These are phyloP conservation scores for Thielaviopsis musarum DNA, from an alignment of 2,329 filamentous ascomycete species.

Conservation along the genomic window DNA sequence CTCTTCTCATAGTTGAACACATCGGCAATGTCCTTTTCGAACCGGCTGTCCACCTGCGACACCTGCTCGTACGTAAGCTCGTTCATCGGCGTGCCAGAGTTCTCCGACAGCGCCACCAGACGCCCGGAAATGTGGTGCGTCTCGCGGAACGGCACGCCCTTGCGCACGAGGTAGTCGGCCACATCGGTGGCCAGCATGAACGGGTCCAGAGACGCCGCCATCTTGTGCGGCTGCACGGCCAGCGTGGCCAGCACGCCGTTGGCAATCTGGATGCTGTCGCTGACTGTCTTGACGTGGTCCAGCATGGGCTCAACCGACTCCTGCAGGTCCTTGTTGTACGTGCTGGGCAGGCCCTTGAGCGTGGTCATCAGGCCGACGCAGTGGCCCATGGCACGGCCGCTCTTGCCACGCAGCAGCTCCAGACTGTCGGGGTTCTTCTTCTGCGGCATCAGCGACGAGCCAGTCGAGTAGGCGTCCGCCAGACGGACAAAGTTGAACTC, in stretches of 20 bases:
- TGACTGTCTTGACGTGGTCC: constrained; percentile 66
- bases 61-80: constrained; percentile 50
- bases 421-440: constrained; percentile 75
- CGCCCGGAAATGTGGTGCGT: constrained; percentile 63
- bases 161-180: constrained; percentile 45
- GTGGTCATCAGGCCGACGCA: constrained; percentile 64
- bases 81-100: constrained; percentile 50
- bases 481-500: constrained; percentile 64
- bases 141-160: constrained; percentile 61
- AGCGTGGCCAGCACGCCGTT: constrained; percentile 65
- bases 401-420: constrained; percentile 55
- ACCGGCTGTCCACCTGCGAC: constrained; percentile 48
- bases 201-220: constrained; percentile 61
- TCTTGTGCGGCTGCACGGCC: constrained; percentile 51
- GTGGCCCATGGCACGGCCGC: constrained; percentile 60
- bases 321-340: constrained; percentile 88
- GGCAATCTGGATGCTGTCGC: constrained; percentile 67
- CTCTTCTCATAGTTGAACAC: constrained; percentile 69
- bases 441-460: constrained; percentile 62
- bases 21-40: constrained; percentile 52
- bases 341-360: constrained; percentile 53
- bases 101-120: constrained; percentile 51
- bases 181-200: constrained; percentile 69
- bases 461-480: constrained; percentile 66
- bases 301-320: constrained; percentile 76